Percentiles rank a stretch among this genome's conserved stretches.
These are phyloP conservation scores for Physcomitrium patens DNA, from an alignment of 225 moss, liverwort and hornwort genomes.

Conservation along the genomic window DNA sequence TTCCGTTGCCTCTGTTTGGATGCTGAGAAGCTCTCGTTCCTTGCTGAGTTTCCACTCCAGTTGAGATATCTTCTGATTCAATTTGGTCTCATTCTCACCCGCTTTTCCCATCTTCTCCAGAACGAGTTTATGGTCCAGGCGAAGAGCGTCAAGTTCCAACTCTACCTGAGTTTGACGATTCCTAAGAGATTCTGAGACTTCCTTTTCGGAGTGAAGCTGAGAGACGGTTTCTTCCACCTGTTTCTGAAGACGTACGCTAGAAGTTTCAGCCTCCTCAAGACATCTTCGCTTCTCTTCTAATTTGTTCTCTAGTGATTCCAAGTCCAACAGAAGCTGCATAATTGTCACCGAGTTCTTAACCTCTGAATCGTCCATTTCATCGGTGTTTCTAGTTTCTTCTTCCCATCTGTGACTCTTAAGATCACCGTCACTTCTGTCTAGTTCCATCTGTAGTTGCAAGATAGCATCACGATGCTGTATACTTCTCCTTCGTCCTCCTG, in stretches of 20 bases:
- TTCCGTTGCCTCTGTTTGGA: constrained; percentile 23
- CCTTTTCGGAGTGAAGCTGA: constrained; percentile 46
- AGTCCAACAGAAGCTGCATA: constrained; percentile 76
- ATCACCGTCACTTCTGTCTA: constrained; percentile 57
- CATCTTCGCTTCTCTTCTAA: constrained; percentile 64
- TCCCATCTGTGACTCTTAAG: constrained; percentile 57
- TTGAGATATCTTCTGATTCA: constrained; percentile 30
- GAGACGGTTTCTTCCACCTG: constrained; percentile 51
- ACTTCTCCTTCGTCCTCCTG: constrained; percentile 31
- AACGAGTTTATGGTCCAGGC: constrained; percentile 45
- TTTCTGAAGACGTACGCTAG: constrained; percentile 41
- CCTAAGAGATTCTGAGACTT: constrained; percentile 48
- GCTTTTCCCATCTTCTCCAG: constrained; percentile 44
- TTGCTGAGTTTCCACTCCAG: constrained; percentile 36
- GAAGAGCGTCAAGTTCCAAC: constrained; percentile 56
- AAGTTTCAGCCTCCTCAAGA: constrained; percentile 50
- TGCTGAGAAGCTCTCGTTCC: constrained; percentile 28
- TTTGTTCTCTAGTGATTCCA: constrained; percentile 65
- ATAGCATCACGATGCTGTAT: constrained; percentile 61
- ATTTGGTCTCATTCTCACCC: constrained; percentile 38
- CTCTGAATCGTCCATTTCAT: constrained; percentile 50
- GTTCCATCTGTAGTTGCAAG: constrained; percentile 60
- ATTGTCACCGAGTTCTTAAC: constrained; percentile 73
- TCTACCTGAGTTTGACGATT: constrained; percentile 32
- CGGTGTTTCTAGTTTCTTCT: constrained; percentile 44